These are phyloP conservation scores for Candida ipomoeae DNA, from an alignment of 805 yeast species.

Conservation along the genomic window DNA sequence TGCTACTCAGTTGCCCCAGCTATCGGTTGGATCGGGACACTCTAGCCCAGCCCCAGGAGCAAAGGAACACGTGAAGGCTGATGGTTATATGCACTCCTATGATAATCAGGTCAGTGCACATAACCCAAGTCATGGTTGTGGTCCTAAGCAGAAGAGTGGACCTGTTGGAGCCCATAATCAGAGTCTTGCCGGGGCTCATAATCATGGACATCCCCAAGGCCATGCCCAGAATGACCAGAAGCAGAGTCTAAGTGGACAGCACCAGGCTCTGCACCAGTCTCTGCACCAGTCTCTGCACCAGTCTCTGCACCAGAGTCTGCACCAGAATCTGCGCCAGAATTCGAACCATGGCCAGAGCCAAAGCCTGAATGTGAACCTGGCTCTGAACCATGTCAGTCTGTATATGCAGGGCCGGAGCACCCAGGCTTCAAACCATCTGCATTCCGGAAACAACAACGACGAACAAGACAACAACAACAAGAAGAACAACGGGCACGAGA, in stretches of 20 bases:
- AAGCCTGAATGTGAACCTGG: not conserved
- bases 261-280: too few relatives aligned
- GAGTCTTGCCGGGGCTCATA: too few relatives aligned
- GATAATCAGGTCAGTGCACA: too few relatives aligned
- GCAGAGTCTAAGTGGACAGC: not conserved
- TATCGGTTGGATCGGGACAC: slow-evolving; percentile 5
- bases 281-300: too few relatives aligned
- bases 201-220: too few relatives aligned
- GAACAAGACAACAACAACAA: slow-evolving; percentile 8
- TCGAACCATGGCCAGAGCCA: not conserved
- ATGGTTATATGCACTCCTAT: too few relatives aligned
- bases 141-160: too few relatives aligned
- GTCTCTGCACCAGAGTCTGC: not conserved
- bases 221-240: not conserved
- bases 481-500: slow-evolving; percentile 10
- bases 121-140: too few relatives aligned
- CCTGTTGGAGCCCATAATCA: too few relatives aligned
- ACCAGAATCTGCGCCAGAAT: not conserved
- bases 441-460: slow-evolving; percentile 5
- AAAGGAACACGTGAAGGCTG: too few relatives aligned
- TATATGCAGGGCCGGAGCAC: too few relatives aligned
- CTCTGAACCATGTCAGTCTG: too few relatives aligned
- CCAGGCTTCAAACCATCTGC: not conserved
- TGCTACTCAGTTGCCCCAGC: slow-evolving; percentile 24
- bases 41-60: not conserved